Evolutionary conservation across 495 filamentous ascomycete species (phyloP), one percentile per base, ranked within the genome.

Genomic region (Lophiotrema nucula): DNA sequence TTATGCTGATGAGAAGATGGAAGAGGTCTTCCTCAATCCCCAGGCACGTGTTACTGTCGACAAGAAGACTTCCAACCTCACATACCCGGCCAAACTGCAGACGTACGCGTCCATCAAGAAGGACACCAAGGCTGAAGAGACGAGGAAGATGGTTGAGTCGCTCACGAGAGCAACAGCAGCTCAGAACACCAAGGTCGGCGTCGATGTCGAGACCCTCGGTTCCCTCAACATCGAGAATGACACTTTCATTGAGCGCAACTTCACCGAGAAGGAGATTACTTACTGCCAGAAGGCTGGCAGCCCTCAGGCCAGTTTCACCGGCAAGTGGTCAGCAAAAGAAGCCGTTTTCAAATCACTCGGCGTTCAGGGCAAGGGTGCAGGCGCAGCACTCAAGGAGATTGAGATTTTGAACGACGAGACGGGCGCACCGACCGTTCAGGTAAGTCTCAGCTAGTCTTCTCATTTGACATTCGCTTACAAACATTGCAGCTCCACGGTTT

Each of bases 281-380:
- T 95, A 97, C 74, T 97, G 95, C 77, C 80, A 76, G 47, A 84
- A 87, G 69, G 89, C 90, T 24, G 72, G 88, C 38, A 80, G 77
- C 62, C 84, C 90, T 1, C 88, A 90, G 65, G 84, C 89, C 44
- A 89, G 87, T 37, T 97, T 96, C 73, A 88, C 93, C 0, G 93
- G 93, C 15, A 83, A 89, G 53, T 99, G 93, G 93, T 89, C 84
- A 62, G 93, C 93, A 2, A 99, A 99, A 74, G 93, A 99, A 76
- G 93, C 92, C 3, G 90, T 99, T 3, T 99, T 99, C 77, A 99
- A 99, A 80, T 87, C 88, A 12, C 75, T 99, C n/a, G 89, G 90
- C 37, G 89, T 96, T n/a, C 71, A 79, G 62, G 82, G 89, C 69
- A 85, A 88, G 73, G 93, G 93, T 50, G 91, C 86, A 12, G 93